These are phyloP conservation scores for Suillus plorans DNA, from an alignment of 768 basidiomycete species.

Conservation along the genomic window DNA sequence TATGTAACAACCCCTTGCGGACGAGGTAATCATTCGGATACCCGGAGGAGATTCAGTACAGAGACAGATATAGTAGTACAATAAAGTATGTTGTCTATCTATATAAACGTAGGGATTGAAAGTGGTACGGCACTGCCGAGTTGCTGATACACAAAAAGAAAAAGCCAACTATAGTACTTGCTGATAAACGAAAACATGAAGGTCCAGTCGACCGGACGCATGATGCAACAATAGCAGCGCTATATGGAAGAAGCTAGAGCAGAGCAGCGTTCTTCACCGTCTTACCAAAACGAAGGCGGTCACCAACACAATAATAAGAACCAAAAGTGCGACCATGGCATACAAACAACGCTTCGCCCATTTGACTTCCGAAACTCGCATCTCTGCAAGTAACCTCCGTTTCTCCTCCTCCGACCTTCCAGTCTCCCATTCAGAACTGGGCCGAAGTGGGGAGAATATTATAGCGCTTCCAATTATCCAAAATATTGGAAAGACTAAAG, in stretches of 20 bases:
- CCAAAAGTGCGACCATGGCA: slow-evolving; percentile 48
- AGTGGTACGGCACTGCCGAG: background rate
- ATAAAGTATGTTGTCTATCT: background rate
- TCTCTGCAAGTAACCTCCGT: slow-evolving; percentile 42
- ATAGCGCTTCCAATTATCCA: slow-evolving; percentile 61
- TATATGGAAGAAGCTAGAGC: background rate
- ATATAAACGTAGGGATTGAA: background rate
- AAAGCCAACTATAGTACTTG: background rate
- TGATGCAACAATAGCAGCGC: background rate
- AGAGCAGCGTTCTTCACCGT: slow-evolving; percentile 19
- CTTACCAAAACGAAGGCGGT: slow-evolving; percentile 21
- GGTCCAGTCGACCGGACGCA: background rate
- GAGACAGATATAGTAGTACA: background rate
- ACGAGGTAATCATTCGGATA: background rate
- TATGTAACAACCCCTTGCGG: background rate
- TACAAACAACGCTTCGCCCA: slow-evolving; percentile 58
- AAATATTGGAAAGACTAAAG: slow-evolving; percentile 58
- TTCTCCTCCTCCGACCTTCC: slow-evolving; percentile 56
- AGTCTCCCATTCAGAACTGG: slow-evolving; percentile 52
- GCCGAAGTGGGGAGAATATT: slow-evolving; percentile 50
- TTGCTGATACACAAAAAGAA: background rate
- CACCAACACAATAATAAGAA: slow-evolving; percentile 34
- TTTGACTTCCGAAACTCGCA: slow-evolving; percentile 50
- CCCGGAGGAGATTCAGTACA: background rate
- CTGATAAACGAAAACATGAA: background rate